Base-by-base conservation (phyloP, 345 rosid species). In the Eucalyptus urophylla region DNA sequence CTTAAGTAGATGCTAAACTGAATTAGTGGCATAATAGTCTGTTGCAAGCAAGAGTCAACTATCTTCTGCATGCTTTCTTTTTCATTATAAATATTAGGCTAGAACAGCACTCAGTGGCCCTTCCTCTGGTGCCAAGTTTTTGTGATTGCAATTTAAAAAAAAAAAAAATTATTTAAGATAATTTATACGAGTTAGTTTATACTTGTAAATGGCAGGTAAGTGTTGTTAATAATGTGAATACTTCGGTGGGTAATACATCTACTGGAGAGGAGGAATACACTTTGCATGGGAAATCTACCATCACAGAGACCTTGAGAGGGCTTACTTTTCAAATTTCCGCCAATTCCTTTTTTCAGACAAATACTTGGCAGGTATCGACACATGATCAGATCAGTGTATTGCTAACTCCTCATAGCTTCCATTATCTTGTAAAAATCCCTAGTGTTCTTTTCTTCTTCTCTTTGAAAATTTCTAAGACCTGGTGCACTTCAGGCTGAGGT, bases 301-400 rank as follows among this genome's bases (percentile, higher is more conserved):
- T 97, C 89, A 93, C 93, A 37, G 99, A 97, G 94, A 93, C 89
- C 54, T 93, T 97, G 90, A 93, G 98, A 94, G 99, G 98, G 88
- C 94, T 97, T 86, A 93, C 92, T 5, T 97, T 97, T 92, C 96
- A 97, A 90, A 97, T 97, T 88, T 97, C 99, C 12, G 99, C 99
- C 92, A 97, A 97, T 92, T 97, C 99, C 29, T 97, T 97, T 90
- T 97, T 97, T 91, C 99, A 97, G 90, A 97, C 99, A 88, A 97
- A 97, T 92, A 94, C 99, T 88, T 90, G 25, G 90, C 99, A 97
- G 98, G 99, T 96, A 93, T 44, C 31, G 11, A 17, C 37, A 19
- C 49, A 29, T n/a, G 86, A 54, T 83, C 56, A 83, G 44, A 51
- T 88, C 76, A 81, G 83, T 37, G 47, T 76, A 19, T 40, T 76